phyloP scores from a whole-genome alignment of 2,329 filamentous ascomycete genomes.

The Chalara sp. region DNA sequence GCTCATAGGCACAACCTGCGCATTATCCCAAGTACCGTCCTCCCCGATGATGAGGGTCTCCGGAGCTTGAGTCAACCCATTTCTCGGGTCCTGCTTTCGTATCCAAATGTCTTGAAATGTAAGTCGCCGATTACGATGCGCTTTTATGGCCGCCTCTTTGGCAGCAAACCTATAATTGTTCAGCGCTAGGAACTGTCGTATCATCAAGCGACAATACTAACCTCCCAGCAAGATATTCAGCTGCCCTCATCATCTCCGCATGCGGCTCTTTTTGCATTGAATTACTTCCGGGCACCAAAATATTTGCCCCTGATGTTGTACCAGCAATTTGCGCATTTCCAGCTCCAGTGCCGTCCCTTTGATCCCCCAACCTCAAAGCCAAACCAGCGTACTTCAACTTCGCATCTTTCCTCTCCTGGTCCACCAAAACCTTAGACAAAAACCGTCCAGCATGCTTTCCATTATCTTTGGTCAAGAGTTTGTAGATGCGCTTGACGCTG shows the following conservation, averaged over 20 bases:
- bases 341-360: no score
- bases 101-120: conserved; percentile 54
- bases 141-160: conserved; percentile 71
- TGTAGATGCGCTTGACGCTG: conserved; percentile 53
- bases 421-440: conserved; percentile 9
- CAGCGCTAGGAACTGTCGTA: neutral
- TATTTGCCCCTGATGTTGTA: neutral
- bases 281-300: neutral
- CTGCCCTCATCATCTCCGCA: neutral
- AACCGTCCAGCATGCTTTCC: conserved; percentile 6
- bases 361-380: no score
- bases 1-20: conserved; percentile 61
- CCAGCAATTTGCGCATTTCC: neutral
- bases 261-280: neutral
- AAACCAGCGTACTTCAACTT: neutral
- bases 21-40: conserved; percentile 25
- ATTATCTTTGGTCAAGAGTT: conserved; percentile 6
- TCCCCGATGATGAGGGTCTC: conserved; percentile 16
- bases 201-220: conserved; percentile 5
- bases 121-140: conserved; percentile 51
- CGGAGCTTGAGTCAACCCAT: conserved; percentile 11
- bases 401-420: conserved; percentile 8
- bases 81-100: neutral
- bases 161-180: conserved; percentile 40
- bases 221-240: conserved; percentile 21